Conservation (phyloP, 345 rosid genomes). For the Passiflora organensis region DNA sequence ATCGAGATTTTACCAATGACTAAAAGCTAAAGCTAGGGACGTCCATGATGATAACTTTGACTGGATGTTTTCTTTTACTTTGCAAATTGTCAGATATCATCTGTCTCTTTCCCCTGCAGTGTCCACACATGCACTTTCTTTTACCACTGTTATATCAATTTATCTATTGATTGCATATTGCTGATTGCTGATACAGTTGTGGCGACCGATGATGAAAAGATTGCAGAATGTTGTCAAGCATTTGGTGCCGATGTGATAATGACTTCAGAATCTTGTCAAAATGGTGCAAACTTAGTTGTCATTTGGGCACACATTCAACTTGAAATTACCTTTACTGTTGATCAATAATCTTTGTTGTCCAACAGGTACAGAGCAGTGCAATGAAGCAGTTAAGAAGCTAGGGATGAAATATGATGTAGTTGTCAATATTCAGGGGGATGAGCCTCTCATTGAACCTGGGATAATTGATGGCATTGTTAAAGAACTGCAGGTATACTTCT, state of each 20-base stretch:
- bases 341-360: slow-evolving; percentile 3
- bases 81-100: no score
- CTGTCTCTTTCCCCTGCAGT: no score
- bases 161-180: no score
- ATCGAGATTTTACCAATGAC: no score
- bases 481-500: slow-evolving; percentile 70
- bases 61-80: no score
- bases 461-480: slow-evolving; percentile 88
- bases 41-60: no score
- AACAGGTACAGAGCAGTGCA: slow-evolving; percentile 79
- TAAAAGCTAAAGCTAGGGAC: no score
- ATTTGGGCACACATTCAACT: not conserved
- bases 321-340: slow-evolving; percentile 7
- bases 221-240: slow-evolving; percentile 89
- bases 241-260: slow-evolving; percentile 94
- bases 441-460: slow-evolving; percentile 93
- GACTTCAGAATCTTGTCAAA: slow-evolving; percentile 91
- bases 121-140: no score
- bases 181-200: slow-evolving; percentile 49
- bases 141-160: no score
- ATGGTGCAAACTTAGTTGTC: slow-evolving; percentile 43
- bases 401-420: slow-evolving; percentile 83
- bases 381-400: slow-evolving; percentile 81
- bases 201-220: slow-evolving; percentile 87
- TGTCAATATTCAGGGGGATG: slow-evolving; percentile 95